Conservation (phyloP, 305 asterid genomes). For the Rubia occidens region DNA sequence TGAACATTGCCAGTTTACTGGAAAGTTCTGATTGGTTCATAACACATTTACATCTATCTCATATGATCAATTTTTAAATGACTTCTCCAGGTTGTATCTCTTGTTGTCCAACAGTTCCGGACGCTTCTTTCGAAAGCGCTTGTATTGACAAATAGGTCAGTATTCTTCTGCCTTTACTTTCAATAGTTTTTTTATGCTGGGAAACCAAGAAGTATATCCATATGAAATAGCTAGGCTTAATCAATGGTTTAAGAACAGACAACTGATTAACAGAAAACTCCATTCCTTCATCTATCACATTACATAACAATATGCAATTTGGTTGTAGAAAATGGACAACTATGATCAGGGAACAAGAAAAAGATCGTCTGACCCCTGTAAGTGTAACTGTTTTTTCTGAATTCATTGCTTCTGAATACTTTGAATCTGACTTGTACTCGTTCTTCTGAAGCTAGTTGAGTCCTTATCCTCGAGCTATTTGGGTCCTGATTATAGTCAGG, state of each 20-base stretch:
- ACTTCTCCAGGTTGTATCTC: conserved; percentile 63
- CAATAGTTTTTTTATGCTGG: neutral
- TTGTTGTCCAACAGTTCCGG: conserved; percentile 71
- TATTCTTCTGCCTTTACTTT: conserved; percentile 9
- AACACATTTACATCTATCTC: conserved; percentile 15
- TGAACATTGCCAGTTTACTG: conserved; percentile 16
- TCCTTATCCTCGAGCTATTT: conserved; percentile 82
- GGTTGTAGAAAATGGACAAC: conserved; percentile 83
- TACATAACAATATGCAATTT: conserved; percentile 15
- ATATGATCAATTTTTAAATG: conserved; percentile 16
- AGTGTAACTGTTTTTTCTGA: conserved; percentile 26
- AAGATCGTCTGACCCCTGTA: conserved; percentile 87
- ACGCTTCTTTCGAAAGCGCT: conserved; percentile 89
- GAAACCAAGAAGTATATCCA: neutral
- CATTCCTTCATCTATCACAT: neutral
- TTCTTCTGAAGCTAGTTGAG: conserved; percentile 57
- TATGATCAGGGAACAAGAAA: conserved; percentile 86
- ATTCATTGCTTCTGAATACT: conserved; percentile 16
- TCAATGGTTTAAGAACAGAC: neutral
- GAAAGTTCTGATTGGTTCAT: conserved; percentile 17
- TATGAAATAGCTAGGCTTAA: neutral
- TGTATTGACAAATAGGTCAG: conserved; percentile 79
- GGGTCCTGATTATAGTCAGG: conserved; percentile 95
- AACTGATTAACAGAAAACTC: neutral
- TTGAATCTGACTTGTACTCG: conserved; percentile 24